These are phyloP conservation scores for Xylaria nigripes DNA, from an alignment of 495 filamentous ascomycete species.

Conservation along the genomic window DNA sequence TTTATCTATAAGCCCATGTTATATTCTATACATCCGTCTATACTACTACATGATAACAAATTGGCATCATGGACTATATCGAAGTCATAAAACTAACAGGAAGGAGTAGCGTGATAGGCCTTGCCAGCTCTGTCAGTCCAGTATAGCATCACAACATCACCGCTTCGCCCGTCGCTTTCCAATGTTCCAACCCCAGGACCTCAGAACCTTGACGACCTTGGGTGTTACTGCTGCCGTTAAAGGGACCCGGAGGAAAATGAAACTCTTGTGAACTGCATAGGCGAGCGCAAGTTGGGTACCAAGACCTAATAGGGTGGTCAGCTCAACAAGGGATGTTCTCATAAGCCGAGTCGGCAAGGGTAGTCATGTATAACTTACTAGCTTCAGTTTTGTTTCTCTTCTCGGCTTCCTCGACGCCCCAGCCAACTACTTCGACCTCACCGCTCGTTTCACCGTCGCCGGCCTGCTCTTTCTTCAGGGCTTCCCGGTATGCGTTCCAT, in stretches of 20 bases:
- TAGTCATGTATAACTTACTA: conserved; percentile 35
- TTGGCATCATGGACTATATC: background rate
- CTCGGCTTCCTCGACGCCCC: conserved; percentile 47
- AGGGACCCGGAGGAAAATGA: conserved; percentile 90
- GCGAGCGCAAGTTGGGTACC: conserved; percentile 84
- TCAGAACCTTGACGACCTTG: conserved; percentile 78
- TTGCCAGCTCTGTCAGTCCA: background rate
- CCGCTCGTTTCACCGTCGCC: conserved; percentile 26
- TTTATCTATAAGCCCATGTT: background rate
- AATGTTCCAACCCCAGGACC: conserved; percentile 70
- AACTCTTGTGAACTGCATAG: conserved; percentile 96
- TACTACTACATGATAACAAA: background rate
- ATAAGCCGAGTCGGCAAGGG: background rate
- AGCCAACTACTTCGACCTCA: conserved; percentile 36
- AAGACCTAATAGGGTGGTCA: conserved; percentile 30
- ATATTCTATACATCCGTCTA: conserved; percentile 2
- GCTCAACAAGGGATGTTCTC: conserved; percentile 1
- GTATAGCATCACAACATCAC: background rate
- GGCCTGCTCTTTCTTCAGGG: conserved; percentile 27
- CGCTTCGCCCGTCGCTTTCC: conserved; percentile 38
- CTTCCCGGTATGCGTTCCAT: conserved; percentile 35
- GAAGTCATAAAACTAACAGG: background rate
- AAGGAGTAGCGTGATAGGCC: background rate
- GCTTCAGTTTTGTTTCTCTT: conserved; percentile 40
- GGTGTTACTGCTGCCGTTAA: conserved; percentile 83